phyloP scores from a whole-genome alignment of 176 grass and related monocot species.

The Avena insularis region DNA sequence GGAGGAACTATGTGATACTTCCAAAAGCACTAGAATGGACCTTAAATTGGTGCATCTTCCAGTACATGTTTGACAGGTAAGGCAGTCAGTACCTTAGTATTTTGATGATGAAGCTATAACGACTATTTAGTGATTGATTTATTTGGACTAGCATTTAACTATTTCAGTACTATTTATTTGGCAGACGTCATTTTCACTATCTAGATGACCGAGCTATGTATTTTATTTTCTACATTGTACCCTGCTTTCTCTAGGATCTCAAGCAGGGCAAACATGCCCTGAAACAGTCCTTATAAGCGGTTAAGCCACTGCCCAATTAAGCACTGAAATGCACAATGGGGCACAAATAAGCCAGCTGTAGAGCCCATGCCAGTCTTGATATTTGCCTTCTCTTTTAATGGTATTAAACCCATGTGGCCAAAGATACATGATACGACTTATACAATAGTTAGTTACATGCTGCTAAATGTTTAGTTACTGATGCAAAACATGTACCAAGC shows the following conservation, averaged over 20 bases:
- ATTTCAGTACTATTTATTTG: neutral
- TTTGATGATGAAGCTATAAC: conserved; percentile 11
- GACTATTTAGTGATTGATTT: conserved; percentile 1
- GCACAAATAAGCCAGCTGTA: neutral
- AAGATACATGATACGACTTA: neutral
- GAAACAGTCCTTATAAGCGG: neutral
- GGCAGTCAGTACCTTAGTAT: conserved; percentile 16
- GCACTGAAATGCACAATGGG: neutral
- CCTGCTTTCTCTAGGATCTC: neutral
- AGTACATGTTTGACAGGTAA: conserved; percentile 99
- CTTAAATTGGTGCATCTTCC: conserved; percentile 99
- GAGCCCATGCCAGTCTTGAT: conserved; percentile 3
- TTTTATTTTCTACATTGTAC: conserved; percentile 21
- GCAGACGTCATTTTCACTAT: conserved; percentile 22
- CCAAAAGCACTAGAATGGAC: conserved; percentile 98
- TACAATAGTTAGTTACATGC: neutral
- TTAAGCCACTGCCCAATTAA: conserved; percentile 12
- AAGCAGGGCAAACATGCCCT: neutral
- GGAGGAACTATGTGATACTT: conserved; percentile 76
- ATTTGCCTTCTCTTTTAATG: neutral
- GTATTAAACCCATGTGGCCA: neutral
- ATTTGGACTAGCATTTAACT: neutral
- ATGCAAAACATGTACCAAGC: neutral
- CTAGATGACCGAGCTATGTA: neutral
- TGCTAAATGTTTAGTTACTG: neutral